Evolutionary conservation across 768 basidiomycete genomes (phyloP).

Genomic region (Multifurca ochricompacta): DNA sequence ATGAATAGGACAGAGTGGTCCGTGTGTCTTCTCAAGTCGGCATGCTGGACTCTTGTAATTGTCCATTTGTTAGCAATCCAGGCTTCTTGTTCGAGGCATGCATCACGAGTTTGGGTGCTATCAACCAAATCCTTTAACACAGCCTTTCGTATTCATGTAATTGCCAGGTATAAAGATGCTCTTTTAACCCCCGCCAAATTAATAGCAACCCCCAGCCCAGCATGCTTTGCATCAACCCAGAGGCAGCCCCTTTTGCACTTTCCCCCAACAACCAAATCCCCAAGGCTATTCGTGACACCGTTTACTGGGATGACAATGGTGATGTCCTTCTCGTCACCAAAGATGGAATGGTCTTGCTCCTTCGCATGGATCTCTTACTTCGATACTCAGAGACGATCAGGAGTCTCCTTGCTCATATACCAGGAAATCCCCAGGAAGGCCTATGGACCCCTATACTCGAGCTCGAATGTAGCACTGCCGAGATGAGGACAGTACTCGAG

Average conservation of each 20-base stretch:
- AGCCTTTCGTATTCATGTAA: not conserved
- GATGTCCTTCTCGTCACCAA: slow-evolving; percentile 16
- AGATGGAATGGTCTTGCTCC: slow-evolving; percentile 5
- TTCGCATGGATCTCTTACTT: slow-evolving; percentile 6
- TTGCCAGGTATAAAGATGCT: slow-evolving; percentile 6
- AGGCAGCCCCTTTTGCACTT: slow-evolving; percentile 11
- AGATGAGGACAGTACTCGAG: slow-evolving; percentile 15
- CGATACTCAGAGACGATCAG: slow-evolving; percentile 12
- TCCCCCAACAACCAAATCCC: slow-evolving; percentile 9
- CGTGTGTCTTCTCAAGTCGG: not conserved
- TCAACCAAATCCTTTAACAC: not conserved
- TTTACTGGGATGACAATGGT: slow-evolving; percentile 12
- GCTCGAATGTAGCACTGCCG: slow-evolving; percentile 7
- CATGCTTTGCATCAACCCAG: slow-evolving; percentile 12
- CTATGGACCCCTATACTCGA: slow-evolving; percentile 14
- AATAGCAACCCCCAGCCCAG: not conserved
- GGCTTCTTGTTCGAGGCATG: not conserved
- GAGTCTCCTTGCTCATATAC: slow-evolving; percentile 7
- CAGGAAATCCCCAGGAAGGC: slow-evolving; percentile 1
- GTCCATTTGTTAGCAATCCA: not conserved
- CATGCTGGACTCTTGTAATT: not conserved
- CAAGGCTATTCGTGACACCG: slow-evolving; percentile 2
- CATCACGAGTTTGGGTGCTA: not conserved
- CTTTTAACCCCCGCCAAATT: not conserved
- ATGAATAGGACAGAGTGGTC: not conserved